phyloP scores from a whole-genome alignment of 345 rosid genomes.

The Eucalyptus rudis region DNA sequence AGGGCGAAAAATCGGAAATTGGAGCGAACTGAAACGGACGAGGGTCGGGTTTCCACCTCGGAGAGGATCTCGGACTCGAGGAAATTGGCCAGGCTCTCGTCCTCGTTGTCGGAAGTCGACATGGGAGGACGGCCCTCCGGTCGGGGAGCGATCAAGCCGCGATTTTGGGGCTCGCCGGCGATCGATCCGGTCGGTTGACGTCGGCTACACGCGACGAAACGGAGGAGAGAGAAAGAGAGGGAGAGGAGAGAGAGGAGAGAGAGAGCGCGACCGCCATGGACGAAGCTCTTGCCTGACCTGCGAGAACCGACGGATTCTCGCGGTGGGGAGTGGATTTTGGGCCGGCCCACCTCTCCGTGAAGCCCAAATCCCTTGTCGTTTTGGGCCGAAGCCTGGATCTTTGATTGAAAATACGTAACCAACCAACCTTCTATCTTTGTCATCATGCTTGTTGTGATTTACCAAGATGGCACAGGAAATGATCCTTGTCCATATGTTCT shows the following conservation, averaged over 20 bases:
- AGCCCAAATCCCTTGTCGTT: background rate
- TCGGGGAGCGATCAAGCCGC: background rate
- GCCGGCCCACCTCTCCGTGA: background rate
- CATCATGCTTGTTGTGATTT: background rate
- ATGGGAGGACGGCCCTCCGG: background rate
- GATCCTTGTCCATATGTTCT: background rate
- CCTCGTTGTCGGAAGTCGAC: constrained; percentile 47
- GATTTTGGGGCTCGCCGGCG: background rate
- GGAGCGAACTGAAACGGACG: background rate
- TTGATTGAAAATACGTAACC: background rate
- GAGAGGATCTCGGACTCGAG: constrained; percentile 74
- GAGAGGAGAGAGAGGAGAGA: background rate
- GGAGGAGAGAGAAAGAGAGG: background rate
- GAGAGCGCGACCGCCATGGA: background rate
- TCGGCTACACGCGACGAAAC: background rate
- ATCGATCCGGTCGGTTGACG: background rate
- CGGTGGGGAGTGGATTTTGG: background rate
- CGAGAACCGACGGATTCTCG: background rate
- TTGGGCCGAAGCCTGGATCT: background rate
- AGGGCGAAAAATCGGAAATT: background rate
- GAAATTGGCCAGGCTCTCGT: constrained; percentile 50
- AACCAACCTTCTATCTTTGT: background rate
- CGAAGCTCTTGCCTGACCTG: background rate
- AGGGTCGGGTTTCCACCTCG: constrained; percentile 22
- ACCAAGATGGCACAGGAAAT: background rate